phyloP scores from a whole-genome alignment of 352 stramenopile genomes.

The Globisporangium rhizosaccharum region DNA sequence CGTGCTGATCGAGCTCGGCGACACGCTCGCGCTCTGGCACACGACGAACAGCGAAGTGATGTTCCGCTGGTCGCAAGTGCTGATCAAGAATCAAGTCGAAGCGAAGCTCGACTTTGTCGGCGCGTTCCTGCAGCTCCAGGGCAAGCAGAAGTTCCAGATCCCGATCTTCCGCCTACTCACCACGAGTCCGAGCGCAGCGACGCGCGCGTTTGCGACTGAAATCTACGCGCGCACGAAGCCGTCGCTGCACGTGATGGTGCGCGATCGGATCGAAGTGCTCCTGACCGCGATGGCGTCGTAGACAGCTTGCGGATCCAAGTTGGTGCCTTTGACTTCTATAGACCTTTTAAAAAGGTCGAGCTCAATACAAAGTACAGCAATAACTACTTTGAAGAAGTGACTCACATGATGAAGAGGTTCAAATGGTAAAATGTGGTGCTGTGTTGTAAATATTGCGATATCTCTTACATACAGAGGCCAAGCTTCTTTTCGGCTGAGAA shows the following conservation, averaged over 20 bases:
- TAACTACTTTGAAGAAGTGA: background rate
- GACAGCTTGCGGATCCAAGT: background rate
- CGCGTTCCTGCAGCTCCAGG: conserved; percentile 58
- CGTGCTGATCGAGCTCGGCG: conserved; percentile 43
- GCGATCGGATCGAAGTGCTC: conserved; percentile 53
- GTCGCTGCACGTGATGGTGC: conserved; percentile 76
- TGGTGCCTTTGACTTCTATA: no score
- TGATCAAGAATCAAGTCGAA: conserved; percentile 59
- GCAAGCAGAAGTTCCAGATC: conserved; percentile 82
- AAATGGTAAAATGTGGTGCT: no score
- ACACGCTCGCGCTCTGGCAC: conserved; percentile 46
- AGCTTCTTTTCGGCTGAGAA: no score
- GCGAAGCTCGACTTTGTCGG: conserved; percentile 38
- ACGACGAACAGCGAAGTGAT: conserved; percentile 60
- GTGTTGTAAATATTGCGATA: no score
- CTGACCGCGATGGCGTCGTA: conserved; percentile 25
- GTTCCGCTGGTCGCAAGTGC: conserved; percentile 59
- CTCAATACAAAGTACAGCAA: background rate
- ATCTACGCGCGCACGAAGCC: conserved; percentile 38
- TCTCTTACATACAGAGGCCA: no score
- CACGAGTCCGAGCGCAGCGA: conserved; percentile 26
- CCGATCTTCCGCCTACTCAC: conserved; percentile 61
- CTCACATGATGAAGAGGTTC: no score
- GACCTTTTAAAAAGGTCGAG: no score
- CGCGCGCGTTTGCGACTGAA: conserved; percentile 38